A percentile compares a stretch with the other conserved stretches of the same genome.
These are phyloP conservation scores for Naegleria fowleri DNA, from an alignment of 208 protist genomes.

Conservation along the genomic window DNA sequence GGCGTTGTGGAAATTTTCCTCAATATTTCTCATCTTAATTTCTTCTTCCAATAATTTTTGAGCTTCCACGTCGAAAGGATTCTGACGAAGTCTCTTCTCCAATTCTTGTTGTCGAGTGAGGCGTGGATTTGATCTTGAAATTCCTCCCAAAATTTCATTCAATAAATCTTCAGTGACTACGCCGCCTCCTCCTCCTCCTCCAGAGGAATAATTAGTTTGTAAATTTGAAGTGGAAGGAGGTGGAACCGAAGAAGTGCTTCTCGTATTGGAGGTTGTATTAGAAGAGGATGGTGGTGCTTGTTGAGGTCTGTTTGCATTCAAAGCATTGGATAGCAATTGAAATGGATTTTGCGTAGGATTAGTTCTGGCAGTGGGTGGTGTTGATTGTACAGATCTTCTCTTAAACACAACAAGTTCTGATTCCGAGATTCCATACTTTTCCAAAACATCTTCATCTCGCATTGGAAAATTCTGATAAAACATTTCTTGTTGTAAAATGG, in stretches of 20 bases:
- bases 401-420: not conserved
- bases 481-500: not conserved
- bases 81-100: not conserved
- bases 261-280: not conserved
- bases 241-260: not conserved
- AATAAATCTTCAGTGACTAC: not conserved
- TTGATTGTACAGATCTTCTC: not conserved
- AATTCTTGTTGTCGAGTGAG: not conserved
- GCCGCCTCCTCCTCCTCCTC: not conserved
- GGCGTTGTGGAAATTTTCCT: constrained; percentile 74
- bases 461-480: not conserved
- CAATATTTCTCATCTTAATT: constrained; percentile 57
- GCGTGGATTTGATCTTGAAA: not conserved
- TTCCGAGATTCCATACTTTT: not conserved
- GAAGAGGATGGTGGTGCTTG: not conserved
- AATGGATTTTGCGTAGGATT: not conserved
- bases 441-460: not conserved
- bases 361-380: not conserved
- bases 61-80: constrained; percentile 22
- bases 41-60: constrained; percentile 26
- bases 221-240: not conserved
- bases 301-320: no score
- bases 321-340: no score
- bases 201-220: not conserved
- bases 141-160: not conserved